phyloP scores from a whole-genome alignment of 192 early-diverging fungal genomes.

The Gryganskiella cystojenkinii region DNA sequence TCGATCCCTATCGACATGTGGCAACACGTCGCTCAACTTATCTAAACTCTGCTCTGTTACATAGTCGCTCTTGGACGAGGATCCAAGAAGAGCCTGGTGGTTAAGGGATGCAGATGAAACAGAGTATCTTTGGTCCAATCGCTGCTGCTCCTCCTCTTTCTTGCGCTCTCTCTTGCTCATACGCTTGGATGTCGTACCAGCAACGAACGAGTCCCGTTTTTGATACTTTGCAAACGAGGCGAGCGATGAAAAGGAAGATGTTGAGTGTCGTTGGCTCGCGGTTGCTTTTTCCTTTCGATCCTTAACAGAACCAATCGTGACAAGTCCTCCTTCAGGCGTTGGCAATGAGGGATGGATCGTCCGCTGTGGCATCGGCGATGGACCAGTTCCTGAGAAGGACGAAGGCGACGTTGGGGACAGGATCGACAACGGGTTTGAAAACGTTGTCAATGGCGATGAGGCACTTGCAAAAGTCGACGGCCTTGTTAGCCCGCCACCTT shows the following conservation, averaged over 20 bases:
- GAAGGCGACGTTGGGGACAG: conserved; percentile 16
- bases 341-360: neutral
- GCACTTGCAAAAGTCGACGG: conserved; percentile 34
- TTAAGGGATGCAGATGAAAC: conserved; percentile 16
- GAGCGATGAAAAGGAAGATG: conserved; percentile 37
- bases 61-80: conserved; percentile 23
- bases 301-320: neutral
- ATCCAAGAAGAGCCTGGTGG: neutral
- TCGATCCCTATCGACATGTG: conserved; percentile 57
- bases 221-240: conserved; percentile 37
- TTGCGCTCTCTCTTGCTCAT: conserved; percentile 42
- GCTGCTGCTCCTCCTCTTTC: conserved; percentile 15
- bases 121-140: conserved; percentile 29
- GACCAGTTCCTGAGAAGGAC: too few relatives aligned
- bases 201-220: neutral
- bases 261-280: conserved; percentile 23
- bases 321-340: neutral
- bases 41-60: conserved; percentile 55
- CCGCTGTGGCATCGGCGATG: neutral
- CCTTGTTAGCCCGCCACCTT: conserved; percentile 22
- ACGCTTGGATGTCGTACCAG: neutral
- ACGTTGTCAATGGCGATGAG: conserved; percentile 3
- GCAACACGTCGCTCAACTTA: conserved; percentile 58
- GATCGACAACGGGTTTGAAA: conserved; percentile 18
- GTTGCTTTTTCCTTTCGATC: conserved; percentile 23